Percentiles rank a stretch among this genome's conserved stretches.
phyloP scores from a whole-genome alignment of 2,329 filamentous ascomycete species.

The Cladosporium oxysporum region DNA sequence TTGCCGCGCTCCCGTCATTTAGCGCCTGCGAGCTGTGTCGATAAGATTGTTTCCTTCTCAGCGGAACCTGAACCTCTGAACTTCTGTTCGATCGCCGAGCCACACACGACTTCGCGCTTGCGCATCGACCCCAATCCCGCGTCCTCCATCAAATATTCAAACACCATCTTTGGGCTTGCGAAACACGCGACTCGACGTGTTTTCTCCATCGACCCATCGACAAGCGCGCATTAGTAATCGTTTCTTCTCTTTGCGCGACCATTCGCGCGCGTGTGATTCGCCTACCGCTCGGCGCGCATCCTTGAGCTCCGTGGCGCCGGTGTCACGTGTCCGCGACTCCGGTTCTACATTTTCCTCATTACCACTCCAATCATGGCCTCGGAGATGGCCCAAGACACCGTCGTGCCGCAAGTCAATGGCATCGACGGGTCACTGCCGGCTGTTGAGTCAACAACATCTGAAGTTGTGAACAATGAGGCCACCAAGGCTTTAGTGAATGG shows the following conservation, averaged over 20 bases:
- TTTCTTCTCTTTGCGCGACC: constrained; percentile 19
- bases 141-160: constrained; percentile 19
- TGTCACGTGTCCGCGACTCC: constrained; percentile 19
- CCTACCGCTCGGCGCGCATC: constrained; percentile 17
- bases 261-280: constrained; percentile 15
- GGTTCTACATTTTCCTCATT: constrained; percentile 9
- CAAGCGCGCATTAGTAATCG: constrained; percentile 18
- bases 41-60: constrained; percentile 20
- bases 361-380: constrained; percentile 23
- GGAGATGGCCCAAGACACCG: constrained; percentile 20
- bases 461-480: background rate
- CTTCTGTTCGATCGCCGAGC: constrained; percentile 25
- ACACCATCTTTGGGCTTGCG: constrained; percentile 12
- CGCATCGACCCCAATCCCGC: constrained; percentile 19
- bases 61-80: constrained; percentile 19
- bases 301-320: constrained; percentile 12
- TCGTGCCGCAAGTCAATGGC: constrained; percentile 19
- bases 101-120: constrained; percentile 23
- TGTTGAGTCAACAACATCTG: constrained; percentile 1
- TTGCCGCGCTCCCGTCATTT: background rate
- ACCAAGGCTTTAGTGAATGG: constrained; percentile 14
- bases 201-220: constrained; percentile 11
- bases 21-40: constrained; percentile 6
- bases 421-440: constrained; percentile 13
- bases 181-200: constrained; percentile 20